A percentile compares a stretch with the other conserved stretches of the same genome.
Evolutionary conservation across 2,329 filamentous ascomycete genomes (phyloP).

Genomic region (Stagonosporopsis tanaceti): DNA sequence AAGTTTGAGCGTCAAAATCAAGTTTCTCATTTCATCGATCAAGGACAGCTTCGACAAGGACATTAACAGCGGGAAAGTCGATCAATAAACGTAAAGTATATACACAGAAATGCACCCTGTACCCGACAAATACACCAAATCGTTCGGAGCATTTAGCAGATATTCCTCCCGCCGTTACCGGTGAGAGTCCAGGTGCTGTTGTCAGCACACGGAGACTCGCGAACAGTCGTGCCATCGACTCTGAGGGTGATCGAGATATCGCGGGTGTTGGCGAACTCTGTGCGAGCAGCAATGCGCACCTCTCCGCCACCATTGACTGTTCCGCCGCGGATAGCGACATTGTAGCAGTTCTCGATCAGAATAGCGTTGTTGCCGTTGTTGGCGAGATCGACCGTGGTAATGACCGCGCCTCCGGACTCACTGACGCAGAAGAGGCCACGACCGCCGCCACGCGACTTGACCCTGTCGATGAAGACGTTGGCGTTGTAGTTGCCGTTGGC

Average conservation of each 20-base stretch:
- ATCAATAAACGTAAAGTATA: too few species aligned
- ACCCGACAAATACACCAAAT: too few species aligned
- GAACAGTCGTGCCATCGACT: conserved; percentile 61
- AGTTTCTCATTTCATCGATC: too few species aligned
- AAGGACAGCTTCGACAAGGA: too few species aligned
- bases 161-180: conserved; percentile 50
- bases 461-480: conserved; percentile 62
- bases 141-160: too few species aligned
- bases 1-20: too few species aligned
- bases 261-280: conserved; percentile 63
- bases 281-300: conserved; percentile 61
- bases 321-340: conserved; percentile 60
- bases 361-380: conserved; percentile 65
- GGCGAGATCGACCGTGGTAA: conserved; percentile 59
- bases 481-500: conserved; percentile 60
- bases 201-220: conserved; percentile 64
- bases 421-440: conserved; percentile 67
- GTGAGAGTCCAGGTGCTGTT: conserved; percentile 58
- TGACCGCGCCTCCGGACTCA: conserved; percentile 62
- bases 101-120: too few species aligned
- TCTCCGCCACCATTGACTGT: conserved; percentile 64
- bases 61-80: too few species aligned
- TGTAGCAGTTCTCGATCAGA: conserved; percentile 68
- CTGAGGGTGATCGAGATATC: conserved; percentile 60
- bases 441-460: conserved; percentile 64